These are phyloP conservation scores for Penicillium goetzii DNA, from an alignment of 495 filamentous ascomycete species.

Conservation along the genomic window DNA sequence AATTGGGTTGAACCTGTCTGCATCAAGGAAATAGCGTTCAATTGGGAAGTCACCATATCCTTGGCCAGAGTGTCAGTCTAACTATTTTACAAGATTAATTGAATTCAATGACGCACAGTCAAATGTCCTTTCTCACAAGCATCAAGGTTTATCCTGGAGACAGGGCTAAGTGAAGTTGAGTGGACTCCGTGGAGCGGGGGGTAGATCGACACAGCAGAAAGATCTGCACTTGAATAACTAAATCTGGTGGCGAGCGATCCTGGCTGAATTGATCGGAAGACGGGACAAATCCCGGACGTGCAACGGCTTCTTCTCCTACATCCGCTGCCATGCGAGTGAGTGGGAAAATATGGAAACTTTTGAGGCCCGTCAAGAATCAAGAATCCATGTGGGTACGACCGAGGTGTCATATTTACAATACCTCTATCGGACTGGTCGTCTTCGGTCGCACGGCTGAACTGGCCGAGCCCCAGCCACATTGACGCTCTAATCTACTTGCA, in stretches of 20 bases:
- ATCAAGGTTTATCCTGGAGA: background rate
- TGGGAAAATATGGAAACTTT: background rate
- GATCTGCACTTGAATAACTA: background rate
- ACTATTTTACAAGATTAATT: background rate
- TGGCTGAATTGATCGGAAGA: background rate
- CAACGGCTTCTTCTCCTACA: background rate
- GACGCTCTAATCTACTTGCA: background rate
- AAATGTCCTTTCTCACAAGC: background rate
- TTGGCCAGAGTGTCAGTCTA: background rate
- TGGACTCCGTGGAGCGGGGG: background rate
- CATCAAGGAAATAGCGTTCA: background rate
- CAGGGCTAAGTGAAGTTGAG: background rate
- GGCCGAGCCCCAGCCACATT: background rate
- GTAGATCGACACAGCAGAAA: slow-evolving; percentile 4
- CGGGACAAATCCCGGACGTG: background rate
- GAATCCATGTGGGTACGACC: slow-evolving; percentile 4
- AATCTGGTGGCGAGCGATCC: background rate
- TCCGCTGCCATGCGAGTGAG: background rate
- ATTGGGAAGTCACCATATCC: background rate
- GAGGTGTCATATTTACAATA: slow-evolving; percentile 4
- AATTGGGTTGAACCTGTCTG: background rate
- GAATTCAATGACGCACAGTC: background rate
- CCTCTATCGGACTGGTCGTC: background rate
- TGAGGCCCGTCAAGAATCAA: too few species aligned
- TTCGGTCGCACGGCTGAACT: slow-evolving; percentile 2